These are phyloP conservation scores for Teratosphaeria pseudoeucalypti DNA, from an alignment of 2,329 filamentous ascomycete genomes.

Conservation along the genomic window DNA sequence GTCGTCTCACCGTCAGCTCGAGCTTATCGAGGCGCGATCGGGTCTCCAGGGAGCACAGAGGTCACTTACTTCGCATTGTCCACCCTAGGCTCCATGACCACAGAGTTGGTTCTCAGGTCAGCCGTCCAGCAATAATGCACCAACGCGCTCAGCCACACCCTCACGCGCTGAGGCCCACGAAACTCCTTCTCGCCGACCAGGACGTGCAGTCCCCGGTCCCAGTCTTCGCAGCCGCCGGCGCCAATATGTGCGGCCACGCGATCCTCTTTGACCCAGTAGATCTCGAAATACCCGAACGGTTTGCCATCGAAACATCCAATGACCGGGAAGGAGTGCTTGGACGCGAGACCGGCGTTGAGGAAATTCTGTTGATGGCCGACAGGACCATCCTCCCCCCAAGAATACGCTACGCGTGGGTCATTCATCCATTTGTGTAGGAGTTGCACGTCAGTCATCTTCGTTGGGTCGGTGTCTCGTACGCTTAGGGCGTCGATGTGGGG, in stretches of 20 bases:
- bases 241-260: conserved; percentile 58
- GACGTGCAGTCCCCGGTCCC: conserved; percentile 79
- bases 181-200: conserved; percentile 89
- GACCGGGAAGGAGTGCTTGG: conserved; percentile 72
- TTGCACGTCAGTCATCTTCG: conserved; percentile 46
- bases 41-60: not conserved
- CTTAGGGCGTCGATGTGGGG: not conserved
- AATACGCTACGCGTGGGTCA: conserved; percentile 68
- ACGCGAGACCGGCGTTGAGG: conserved; percentile 53
- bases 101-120: conserved; percentile 69
- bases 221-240: conserved; percentile 66
- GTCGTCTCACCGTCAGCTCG: not conserved
- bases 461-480: conserved; percentile 7
- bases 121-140: conserved; percentile 76
- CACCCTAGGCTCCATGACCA: conserved; percentile 80
- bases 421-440: conserved; percentile 84
- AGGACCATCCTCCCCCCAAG: conserved; percentile 63
- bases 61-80: conserved; percentile 75
- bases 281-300: conserved; percentile 93
- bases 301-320: conserved; percentile 92
- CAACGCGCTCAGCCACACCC: conserved; percentile 70
- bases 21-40: not conserved
- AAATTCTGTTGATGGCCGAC: conserved; percentile 54
- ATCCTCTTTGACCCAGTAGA: conserved; percentile 98
- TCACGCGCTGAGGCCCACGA: conserved; percentile 64